Evolutionary conservation across 2,329 filamentous ascomycete species (phyloP).

Genomic region (Fusarium haematococcum): DNA sequence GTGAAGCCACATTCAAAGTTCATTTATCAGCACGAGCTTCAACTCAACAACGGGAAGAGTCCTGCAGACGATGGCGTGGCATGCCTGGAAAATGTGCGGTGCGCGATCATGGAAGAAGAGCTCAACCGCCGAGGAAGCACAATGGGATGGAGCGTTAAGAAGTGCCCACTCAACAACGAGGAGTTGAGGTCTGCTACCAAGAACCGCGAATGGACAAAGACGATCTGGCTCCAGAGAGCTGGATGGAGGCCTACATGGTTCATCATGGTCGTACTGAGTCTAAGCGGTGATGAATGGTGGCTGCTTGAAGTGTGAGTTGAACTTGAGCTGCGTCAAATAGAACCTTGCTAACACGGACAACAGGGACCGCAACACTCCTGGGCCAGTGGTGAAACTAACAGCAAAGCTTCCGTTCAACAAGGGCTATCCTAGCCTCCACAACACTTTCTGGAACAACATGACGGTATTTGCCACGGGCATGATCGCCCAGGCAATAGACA

Average conservation of each 20-base stretch:
- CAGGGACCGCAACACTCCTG: conserved; percentile 45
- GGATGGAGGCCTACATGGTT: conserved; percentile 82
- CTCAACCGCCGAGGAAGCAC: conserved; percentile 70
- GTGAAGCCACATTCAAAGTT: conserved; percentile 73
- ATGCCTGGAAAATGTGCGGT: conserved; percentile 72
- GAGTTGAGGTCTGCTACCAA: conserved; percentile 71
- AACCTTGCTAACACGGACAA: conserved; percentile 26
- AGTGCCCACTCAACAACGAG: conserved; percentile 63
- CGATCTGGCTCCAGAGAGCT: conserved; percentile 75
- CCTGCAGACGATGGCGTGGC: conserved; percentile 67
- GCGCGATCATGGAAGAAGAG: conserved; percentile 70
- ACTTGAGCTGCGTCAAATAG: not conserved
- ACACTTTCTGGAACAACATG: conserved; percentile 65
- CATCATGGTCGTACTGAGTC: conserved; percentile 76
- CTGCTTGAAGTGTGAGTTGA: conserved; percentile 70
- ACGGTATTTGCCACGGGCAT: conserved; percentile 63
- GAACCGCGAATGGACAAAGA: conserved; percentile 71
- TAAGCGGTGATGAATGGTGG: conserved; percentile 84
- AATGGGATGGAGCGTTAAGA: conserved; percentile 71
- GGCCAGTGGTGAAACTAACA: conserved; percentile 47
- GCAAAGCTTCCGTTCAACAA: conserved; percentile 58
- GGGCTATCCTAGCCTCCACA: conserved; percentile 58
- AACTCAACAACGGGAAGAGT: conserved; percentile 71
- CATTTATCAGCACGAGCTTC: conserved; percentile 69
- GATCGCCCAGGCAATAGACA: conserved; percentile 63